Percentiles rank a stretch among this genome's conserved stretches.
phyloP scores from a whole-genome alignment of 306 rosid genomes.

The Vigna radiata region DNA sequence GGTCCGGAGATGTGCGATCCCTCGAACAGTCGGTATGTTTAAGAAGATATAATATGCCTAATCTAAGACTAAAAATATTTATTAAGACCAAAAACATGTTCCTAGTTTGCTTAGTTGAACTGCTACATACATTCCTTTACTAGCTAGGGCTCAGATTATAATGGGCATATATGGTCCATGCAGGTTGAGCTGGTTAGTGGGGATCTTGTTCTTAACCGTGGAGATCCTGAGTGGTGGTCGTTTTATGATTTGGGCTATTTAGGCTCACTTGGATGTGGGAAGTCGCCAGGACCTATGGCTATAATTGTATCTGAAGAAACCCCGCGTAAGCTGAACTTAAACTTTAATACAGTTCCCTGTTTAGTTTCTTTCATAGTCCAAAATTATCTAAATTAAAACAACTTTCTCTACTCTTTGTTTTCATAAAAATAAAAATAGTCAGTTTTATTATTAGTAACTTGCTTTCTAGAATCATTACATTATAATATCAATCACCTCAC shows the following conservation, averaged over 20 bases:
- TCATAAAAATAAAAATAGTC: neutral
- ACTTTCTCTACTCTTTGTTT: neutral
- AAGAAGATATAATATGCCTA: conserved; percentile 3
- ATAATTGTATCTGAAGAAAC: conserved; percentile 86
- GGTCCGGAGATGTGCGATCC: conserved; percentile 82
- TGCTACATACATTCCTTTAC: conserved; percentile 22
- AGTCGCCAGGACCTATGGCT: conserved; percentile 80
- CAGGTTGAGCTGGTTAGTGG: conserved; percentile 73
- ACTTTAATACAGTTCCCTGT: conserved; percentile 9
- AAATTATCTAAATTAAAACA: neutral
- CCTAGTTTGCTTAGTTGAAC: conserved; percentile 25
- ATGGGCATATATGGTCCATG: conserved; percentile 35
- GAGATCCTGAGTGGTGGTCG: conserved; percentile 79
- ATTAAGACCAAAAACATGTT: neutral
- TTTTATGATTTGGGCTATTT: conserved; percentile 67
- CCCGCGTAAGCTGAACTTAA: conserved; percentile 71
- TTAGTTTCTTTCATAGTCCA: neutral
- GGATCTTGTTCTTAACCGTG: conserved; percentile 74
- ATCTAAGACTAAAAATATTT: conserved; percentile 25
- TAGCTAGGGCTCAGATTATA: conserved; percentile 33
- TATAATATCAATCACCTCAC: neutral
- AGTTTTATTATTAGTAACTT: neutral
- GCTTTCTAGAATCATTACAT: neutral
- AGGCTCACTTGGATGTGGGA: conserved; percentile 66
- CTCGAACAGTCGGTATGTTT: conserved; percentile 62